Evolutionary conservation across 148 eudicot genomes (phyloP).

Genomic region (Chenopodium berlandieri): DNA sequence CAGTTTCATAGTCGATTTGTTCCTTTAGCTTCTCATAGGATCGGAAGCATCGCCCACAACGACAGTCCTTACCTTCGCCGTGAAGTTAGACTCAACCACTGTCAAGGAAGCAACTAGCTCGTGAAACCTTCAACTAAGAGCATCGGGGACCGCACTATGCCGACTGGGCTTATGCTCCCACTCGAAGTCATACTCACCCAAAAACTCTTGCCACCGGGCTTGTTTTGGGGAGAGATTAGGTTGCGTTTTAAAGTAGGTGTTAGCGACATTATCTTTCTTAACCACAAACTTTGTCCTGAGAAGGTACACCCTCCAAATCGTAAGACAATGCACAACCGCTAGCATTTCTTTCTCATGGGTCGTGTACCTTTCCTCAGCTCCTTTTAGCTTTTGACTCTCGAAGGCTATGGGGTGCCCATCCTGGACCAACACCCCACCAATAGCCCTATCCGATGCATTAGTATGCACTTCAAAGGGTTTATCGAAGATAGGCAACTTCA

Average conservation of each 20-base stretch:
- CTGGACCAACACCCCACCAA: not conserved
- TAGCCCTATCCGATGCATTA: not conserved
- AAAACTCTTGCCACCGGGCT: no score
- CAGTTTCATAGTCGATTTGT: no score
- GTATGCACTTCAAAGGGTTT: not conserved
- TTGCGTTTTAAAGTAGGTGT: no score
- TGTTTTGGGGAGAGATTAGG: no score
- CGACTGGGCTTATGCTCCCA: not conserved
- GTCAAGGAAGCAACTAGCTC: no score
- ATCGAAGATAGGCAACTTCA: not conserved
- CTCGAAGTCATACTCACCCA: not conserved
- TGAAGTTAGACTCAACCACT: no score
- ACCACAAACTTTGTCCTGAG: not conserved
- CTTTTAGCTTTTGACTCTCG: not conserved
- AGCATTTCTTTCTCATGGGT: slow-evolving; percentile 4
- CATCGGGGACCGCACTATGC: slow-evolving; percentile 3
- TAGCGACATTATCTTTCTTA: not conserved
- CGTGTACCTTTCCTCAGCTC: not conserved
- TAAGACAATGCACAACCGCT: not conserved
- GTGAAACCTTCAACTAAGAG: not conserved
- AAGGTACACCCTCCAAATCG: not conserved
- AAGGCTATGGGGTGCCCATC: not conserved
- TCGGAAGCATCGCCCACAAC: no score
- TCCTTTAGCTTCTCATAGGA: no score
- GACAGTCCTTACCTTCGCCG: no score